Evolutionary conservation across 805 yeast species (phyloP), one percentile per base, ranked within the genome.

Genomic region (Candida vartiovaarae): DNA sequence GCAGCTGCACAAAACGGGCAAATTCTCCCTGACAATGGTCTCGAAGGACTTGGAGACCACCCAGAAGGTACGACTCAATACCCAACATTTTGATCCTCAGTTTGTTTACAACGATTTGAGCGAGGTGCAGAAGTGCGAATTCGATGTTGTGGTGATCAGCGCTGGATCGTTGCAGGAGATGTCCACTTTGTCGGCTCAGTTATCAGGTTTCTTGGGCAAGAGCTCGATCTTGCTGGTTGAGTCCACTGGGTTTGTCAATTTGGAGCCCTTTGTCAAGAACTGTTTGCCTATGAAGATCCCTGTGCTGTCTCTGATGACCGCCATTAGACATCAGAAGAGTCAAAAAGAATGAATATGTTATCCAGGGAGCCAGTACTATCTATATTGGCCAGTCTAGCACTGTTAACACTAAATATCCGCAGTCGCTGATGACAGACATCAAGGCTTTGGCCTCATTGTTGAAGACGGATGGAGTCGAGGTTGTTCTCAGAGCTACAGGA

Each of bases 251-350:
- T 84, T 75, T 57, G 76, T 84, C 44, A 82, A 82, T 59, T 60
- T 84, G 41, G 91, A 84, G 59, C 84, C 85, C 6, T 83, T 83
- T 57, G 72, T 82, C 34, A 75, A 79, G 44, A 76, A 86, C 39
- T 81, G 88, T 23, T 75, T 89, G 11, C 56, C 60, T 7, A 40
- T 46, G 24, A 47, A 46, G 31, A 30, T 51, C 4, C 46, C 60
- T 7, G 52, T 57, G 10, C 49, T 57, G 32, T 56, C 61, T 4
- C 43, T 54, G 11, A 20, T 57, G 15, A 45, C 56, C 7, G n/a
- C 47, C 38, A 6, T 34, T 53, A 7, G 60, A 57, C 34, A 40
- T 57, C 28, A 46, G 62, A 32, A 48, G 41, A 26, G 34, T 47
- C 8, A n/a, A 43, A 28, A 38, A 11, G 37, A 45, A 70, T 47